phyloP scores from a whole-genome alignment of 306 rosid genomes.

The Castanea sativa region DNA sequence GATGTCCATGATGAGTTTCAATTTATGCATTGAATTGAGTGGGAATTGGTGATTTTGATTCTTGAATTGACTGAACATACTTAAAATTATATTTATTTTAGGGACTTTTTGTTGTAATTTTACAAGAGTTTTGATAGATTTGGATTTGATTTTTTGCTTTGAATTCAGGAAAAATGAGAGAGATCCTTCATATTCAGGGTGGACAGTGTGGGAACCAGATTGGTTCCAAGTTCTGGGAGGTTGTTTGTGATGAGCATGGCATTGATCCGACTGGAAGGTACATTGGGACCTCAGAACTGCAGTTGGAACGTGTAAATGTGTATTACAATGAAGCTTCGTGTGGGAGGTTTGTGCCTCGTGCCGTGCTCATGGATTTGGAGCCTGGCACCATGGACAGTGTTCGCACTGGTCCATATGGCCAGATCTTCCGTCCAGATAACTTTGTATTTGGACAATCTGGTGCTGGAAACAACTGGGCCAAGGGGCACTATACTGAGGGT shows the following conservation, averaged over 20 bases:
- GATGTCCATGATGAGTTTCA: background rate
- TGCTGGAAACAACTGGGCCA: constrained; percentile 66
- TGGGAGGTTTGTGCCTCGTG: constrained; percentile 62
- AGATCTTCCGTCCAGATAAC: constrained; percentile 62
- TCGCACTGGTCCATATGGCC: constrained; percentile 56
- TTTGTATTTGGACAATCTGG: constrained; percentile 61
- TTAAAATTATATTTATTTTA: background rate
- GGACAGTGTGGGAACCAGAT: constrained; percentile 69
- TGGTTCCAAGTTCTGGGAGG: constrained; percentile 65
- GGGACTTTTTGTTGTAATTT: background rate
- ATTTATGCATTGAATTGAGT: background rate
- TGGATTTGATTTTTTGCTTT: constrained; percentile 3
- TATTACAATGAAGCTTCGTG: constrained; percentile 61
- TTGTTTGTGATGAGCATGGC: constrained; percentile 63
- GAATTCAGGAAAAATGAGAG: constrained; percentile 49
- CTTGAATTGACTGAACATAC: background rate
- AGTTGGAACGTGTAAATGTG: constrained; percentile 54
- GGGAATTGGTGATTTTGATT: background rate
- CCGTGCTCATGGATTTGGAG: constrained; percentile 59
- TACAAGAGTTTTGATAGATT: background rate
- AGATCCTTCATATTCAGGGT: constrained; percentile 60
- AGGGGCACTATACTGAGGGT: constrained; percentile 58
- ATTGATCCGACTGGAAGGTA: constrained; percentile 62
- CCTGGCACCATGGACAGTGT: constrained; percentile 64
- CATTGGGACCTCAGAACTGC: constrained; percentile 46